Conservation (phyloP, 2,329 filamentous ascomycete genomes). For the Ophiostoma australiae region DNA sequence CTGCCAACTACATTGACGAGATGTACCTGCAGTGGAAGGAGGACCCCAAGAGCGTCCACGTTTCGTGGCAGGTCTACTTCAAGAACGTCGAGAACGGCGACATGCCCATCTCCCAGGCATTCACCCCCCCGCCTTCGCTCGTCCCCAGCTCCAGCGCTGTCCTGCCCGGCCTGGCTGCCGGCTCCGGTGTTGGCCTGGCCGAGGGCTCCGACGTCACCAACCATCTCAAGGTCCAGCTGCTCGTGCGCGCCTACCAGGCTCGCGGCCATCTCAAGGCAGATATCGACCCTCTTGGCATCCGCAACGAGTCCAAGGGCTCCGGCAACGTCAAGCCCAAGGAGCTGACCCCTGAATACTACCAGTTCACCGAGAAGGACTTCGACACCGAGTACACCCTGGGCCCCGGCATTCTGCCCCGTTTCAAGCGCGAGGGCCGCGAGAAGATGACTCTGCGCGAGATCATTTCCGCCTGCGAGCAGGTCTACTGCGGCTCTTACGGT, state of each 20-base stretch:
- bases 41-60: conserved; percentile 87
- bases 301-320: conserved; percentile 76
- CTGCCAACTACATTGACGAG: conserved; percentile 98
- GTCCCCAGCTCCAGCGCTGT: conserved; percentile 76
- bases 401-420: conserved; percentile 89
- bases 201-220: conserved; percentile 82
- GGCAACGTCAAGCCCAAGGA: conserved; percentile 87
- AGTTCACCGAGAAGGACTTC: conserved; percentile 90
- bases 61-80: conserved; percentile 99
- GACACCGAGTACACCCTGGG: conserved; percentile 88
- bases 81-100: conserved; percentile 97
- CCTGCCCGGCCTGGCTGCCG: conserved; percentile 62
- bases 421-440: conserved; percentile 79
- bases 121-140: conserved; percentile 89
- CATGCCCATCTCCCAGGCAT: conserved; percentile 96
- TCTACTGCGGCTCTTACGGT: conserved; percentile 97
- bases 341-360: conserved; percentile 86
- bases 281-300: conserved; percentile 92
- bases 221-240: conserved; percentile 95
- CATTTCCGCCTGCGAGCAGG: conserved; percentile 83
- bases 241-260: conserved; percentile 96
- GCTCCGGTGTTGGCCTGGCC: conserved; percentile 58
- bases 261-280: conserved; percentile 97
- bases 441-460: conserved; percentile 98
- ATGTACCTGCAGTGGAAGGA: conserved; percentile 99